Base-by-base conservation (phyloP, 2,329 filamentous ascomycete genomes). In the Colletotrichum noveboracense region DNA sequence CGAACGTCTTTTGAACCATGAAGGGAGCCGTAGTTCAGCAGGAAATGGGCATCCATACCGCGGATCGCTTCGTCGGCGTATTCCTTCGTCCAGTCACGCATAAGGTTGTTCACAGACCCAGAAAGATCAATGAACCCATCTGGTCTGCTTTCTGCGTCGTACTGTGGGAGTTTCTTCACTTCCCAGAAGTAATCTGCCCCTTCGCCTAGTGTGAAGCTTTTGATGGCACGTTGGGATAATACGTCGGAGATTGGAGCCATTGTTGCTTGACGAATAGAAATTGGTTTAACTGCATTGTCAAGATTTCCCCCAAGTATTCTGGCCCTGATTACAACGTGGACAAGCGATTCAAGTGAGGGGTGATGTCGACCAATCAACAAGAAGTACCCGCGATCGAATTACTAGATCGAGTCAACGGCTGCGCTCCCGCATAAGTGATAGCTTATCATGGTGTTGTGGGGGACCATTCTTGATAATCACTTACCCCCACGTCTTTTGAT, bases 321-420 rank as follows among this genome's bases (percentile, higher is more conserved):
- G 10, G n/a, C 2, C 3, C 4, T 1, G 10, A 21, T 52, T 24
- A 21, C 43, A 52, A 0, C 43, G 43, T 7, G 10, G 2, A 13
- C 0, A 52, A 0, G 10, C n/a, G 6, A 0, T 52, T 52, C n/a
- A 7, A 7, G 0, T 24, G n/a, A 52, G 0, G n/a, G 10, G 10
- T 52, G n/a, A 21, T 52, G n/a, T n/a, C n/a, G 43, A 21, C 43
- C n/a, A 52, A 21, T 52, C 43, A 52, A 21, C n/a, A 24, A 1
- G 43, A 0, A 52, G n/a, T 13, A 0, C n/a, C 43, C n/a, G 43
- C 43, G 43, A 21, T 24, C 12, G n/a, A 21, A 0, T 52, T 52
- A 52, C 43, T 52, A 0, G 0, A 52, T 52, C n/a, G 43, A 52
- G 43, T 52, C 43, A 52, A 52, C 43, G 43, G 43, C 43, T 52